A percentile compares a stretch with the other conserved stretches of the same genome.
These are phyloP conservation scores for Lasiosphaeris hirsuta DNA, from an alignment of 495 filamentous ascomycete species.

Conservation along the genomic window DNA sequence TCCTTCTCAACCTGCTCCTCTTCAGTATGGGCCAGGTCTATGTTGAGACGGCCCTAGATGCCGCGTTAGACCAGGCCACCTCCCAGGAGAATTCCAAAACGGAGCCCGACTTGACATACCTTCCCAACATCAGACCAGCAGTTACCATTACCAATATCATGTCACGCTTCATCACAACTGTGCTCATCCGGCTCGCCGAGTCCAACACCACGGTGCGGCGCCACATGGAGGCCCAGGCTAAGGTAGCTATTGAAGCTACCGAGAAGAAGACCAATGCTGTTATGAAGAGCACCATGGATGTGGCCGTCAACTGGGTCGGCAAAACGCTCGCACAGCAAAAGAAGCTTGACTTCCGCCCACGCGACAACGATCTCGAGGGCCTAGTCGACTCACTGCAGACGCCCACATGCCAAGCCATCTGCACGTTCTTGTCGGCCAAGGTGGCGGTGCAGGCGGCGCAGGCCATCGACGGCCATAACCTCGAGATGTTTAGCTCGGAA, in stretches of 20 bases:
- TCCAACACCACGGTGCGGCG: conserved; percentile 84
- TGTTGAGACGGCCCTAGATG: conserved; percentile 89
- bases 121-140: conserved; percentile 71
- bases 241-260: conserved; percentile 65
- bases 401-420: conserved; percentile 74
- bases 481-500: conserved; percentile 76
- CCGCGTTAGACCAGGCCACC: conserved; percentile 69
- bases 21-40: conserved; percentile 91
- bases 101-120: conserved; percentile 85
- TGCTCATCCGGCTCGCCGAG: conserved; percentile 84
- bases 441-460: conserved; percentile 57
- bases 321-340: conserved; percentile 77
- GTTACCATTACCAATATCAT: conserved; percentile 91
- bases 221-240: conserved; percentile 84
- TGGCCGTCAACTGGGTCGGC: conserved; percentile 71
- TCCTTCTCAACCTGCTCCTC: conserved; percentile 78
- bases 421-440: conserved; percentile 63
- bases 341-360: conserved; percentile 88
- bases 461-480: conserved; percentile 74
- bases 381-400: conserved; percentile 83
- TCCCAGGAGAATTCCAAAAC: conserved; percentile 71
- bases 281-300: conserved; percentile 82
- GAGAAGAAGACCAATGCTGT: conserved; percentile 87
- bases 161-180: conserved; percentile 82
- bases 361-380: conserved; percentile 70